Percentiles rank a stretch among this genome's conserved stretches.
phyloP scores from a whole-genome alignment of 2,329 filamentous ascomycete species.

The Coniochaeta hoffmannii region DNA sequence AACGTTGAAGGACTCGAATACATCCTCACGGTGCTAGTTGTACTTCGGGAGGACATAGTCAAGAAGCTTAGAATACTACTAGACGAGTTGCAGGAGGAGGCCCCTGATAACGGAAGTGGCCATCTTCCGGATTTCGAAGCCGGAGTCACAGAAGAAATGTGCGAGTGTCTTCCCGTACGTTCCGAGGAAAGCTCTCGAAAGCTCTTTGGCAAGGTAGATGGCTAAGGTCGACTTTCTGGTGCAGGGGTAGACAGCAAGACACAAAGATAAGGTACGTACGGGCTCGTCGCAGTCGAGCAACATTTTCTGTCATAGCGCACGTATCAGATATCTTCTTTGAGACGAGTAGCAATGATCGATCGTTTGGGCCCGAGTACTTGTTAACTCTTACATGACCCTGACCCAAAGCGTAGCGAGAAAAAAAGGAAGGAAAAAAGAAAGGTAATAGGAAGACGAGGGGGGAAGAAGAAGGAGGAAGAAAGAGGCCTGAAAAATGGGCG shows the following conservation, averaged over 20 bases:
- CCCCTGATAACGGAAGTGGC: constrained; percentile 16
- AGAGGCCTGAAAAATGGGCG: no score
- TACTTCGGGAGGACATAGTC: constrained; percentile 13
- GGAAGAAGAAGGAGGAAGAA: no score
- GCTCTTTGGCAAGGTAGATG: constrained; percentile 15
- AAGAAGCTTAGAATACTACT: constrained; percentile 12
- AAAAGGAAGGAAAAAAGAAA: no score
- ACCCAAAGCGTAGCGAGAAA: no score
- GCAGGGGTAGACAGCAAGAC: background rate
- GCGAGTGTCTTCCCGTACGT: constrained; percentile 9
- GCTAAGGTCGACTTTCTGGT: constrained; percentile 17
- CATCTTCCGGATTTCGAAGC: constrained; percentile 13
- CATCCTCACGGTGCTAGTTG: constrained; percentile 5
- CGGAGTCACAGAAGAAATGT: constrained; percentile 18
- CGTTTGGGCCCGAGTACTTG: no score
- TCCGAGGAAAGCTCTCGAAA: constrained; percentile 8
- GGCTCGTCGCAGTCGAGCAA: no score
- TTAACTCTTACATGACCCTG: no score
- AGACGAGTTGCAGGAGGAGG: constrained; percentile 14
- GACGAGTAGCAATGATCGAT: no score
- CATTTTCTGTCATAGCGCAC: no score
- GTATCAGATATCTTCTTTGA: no score
- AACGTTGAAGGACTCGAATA: constrained; percentile 16
- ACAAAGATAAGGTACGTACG: no score
- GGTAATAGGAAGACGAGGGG: no score